Evolutionary conservation across 2,329 filamentous ascomycete species (phyloP).

Genomic region (Arthroderma sp.): DNA sequence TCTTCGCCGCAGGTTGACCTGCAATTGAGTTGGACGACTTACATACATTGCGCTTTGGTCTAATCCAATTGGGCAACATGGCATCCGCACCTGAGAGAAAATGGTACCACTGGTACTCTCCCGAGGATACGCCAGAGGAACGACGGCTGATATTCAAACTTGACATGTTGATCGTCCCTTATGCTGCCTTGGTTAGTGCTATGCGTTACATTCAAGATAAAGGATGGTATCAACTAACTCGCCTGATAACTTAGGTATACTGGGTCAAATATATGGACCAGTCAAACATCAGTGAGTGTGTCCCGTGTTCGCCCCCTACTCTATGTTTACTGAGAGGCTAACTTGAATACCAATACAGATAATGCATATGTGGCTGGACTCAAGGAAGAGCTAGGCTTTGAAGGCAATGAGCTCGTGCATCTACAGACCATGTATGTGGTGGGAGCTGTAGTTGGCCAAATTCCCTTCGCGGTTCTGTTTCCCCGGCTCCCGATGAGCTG

Average conservation of each 20-base stretch:
- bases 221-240: background rate
- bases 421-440: slow-evolving; percentile 42
- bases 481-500: slow-evolving; percentile 35
- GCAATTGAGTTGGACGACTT: no score
- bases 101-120: slow-evolving; percentile 33
- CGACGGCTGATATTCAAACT: slow-evolving; percentile 42
- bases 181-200: slow-evolving; percentile 35
- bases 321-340: background rate
- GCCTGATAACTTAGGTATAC: slow-evolving; percentile 18
- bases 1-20: no score
- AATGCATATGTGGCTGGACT: slow-evolving; percentile 45
- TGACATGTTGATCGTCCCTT: slow-evolving; percentile 43
- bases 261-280: slow-evolving; percentile 47
- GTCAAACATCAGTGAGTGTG: slow-evolving; percentile 37
- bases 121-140: slow-evolving; percentile 38
- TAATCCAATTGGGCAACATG: no score
- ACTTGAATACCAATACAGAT: slow-evolving; percentile 20
- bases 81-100: background rate
- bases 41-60: no score
- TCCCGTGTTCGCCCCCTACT: background rate
- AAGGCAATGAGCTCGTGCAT: slow-evolving; percentile 43
- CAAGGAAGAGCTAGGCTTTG: slow-evolving; percentile 39
- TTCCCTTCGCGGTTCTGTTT: slow-evolving; percentile 42
- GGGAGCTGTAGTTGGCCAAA: slow-evolving; percentile 38
- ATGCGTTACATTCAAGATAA: no score